A percentile compares a stretch with the other conserved stretches of the same genome.
Evolutionary conservation across 2,329 filamentous ascomycete species (phyloP).

Genomic region (Talaromyces piceae): DNA sequence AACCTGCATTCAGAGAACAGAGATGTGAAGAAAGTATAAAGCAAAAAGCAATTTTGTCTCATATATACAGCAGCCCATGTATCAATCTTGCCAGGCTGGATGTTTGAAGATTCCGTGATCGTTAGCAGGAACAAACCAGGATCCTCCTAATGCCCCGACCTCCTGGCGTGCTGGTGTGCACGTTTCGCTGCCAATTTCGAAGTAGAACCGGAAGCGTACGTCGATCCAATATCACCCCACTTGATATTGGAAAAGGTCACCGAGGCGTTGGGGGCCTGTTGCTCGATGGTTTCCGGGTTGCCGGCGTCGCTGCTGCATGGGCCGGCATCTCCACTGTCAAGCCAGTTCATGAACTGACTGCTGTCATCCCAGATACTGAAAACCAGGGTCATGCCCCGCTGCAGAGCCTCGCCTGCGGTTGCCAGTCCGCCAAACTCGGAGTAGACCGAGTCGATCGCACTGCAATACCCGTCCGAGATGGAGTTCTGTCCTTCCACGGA

Average conservation of each 20-base stretch:
- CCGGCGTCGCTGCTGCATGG: constrained; percentile 49
- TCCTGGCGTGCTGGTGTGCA: neutral
- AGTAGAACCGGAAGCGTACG: constrained; percentile 22
- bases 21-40: too few relatives aligned
- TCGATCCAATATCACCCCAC: constrained; percentile 51
- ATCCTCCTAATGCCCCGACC: neutral
- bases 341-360: constrained; percentile 64
- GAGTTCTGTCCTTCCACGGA: constrained; percentile 49
- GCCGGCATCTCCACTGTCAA: constrained; percentile 61
- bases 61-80: too few relatives aligned
- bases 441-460: constrained; percentile 47
- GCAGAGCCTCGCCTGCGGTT: constrained; percentile 49
- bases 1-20: too few relatives aligned
- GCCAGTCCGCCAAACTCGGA: constrained; percentile 53
- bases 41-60: too few relatives aligned
- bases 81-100: neutral
- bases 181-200: neutral
- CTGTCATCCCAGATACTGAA: constrained; percentile 59
- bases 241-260: constrained; percentile 56
- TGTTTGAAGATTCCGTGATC: neutral
- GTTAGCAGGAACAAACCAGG: neutral
- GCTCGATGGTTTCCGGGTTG: constrained; percentile 28
- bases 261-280: constrained; percentile 35
- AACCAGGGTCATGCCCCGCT: constrained; percentile 56
- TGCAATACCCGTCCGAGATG: constrained; percentile 44